phyloP scores from a whole-genome alignment of 495 filamentous ascomycete genomes.

The Aspergillus cavernicola region DNA sequence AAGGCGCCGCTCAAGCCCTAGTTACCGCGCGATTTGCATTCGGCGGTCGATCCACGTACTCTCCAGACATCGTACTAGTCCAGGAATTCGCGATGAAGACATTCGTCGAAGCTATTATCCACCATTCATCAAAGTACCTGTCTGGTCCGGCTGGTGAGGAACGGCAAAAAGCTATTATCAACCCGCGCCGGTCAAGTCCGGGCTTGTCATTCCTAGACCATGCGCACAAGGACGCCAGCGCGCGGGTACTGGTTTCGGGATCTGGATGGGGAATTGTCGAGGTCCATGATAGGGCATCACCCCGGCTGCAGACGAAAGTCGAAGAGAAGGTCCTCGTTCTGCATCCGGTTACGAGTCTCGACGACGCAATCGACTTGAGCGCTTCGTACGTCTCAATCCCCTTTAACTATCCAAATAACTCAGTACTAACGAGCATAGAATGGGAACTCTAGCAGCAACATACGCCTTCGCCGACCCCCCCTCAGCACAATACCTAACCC shows the following conservation, averaged over 20 bases:
- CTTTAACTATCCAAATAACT: background rate
- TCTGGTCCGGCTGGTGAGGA: constrained; percentile 27
- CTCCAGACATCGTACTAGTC: constrained; percentile 52
- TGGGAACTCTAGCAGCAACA: constrained; percentile 37
- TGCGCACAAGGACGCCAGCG: constrained; percentile 20
- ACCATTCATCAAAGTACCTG: constrained; percentile 32
- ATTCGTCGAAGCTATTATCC: constrained; percentile 43
- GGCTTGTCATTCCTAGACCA: constrained; percentile 20
- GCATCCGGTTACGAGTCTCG: constrained; percentile 36
- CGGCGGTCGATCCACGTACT: constrained; percentile 47
- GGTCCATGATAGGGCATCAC: constrained; percentile 28
- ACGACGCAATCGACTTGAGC: constrained; percentile 44
- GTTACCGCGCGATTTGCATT: constrained; percentile 48
- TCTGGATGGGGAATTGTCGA: constrained; percentile 31
- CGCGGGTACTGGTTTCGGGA: constrained; percentile 25
- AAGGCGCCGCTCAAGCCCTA: constrained; percentile 41
- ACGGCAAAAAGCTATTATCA: constrained; percentile 7
- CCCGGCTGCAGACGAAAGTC: constrained; percentile 28
- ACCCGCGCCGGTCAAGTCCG: constrained; percentile 14
- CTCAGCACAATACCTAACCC: constrained; percentile 49
- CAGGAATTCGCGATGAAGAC: constrained; percentile 52
- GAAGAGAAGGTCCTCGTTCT: constrained; percentile 32
- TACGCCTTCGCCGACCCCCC: constrained; percentile 47
- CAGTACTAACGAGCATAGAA: background rate
- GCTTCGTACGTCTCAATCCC: constrained; percentile 16